phyloP scores from a whole-genome alignment of 1,139 yeast genomes.

The Yamadazyma atmosphaerica region DNA sequence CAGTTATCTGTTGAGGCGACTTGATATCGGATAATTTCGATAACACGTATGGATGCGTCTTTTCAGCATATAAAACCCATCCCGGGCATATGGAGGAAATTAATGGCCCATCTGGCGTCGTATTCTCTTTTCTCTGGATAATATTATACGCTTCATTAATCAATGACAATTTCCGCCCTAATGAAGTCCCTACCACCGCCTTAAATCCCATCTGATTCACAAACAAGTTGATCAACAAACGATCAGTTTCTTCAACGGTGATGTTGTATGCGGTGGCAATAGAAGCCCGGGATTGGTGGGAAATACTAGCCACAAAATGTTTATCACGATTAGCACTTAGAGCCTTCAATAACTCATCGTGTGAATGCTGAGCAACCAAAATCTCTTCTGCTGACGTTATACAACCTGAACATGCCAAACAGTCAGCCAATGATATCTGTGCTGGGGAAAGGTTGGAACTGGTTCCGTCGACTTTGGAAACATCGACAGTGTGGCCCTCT shows the following conservation, averaged over 20 bases:
- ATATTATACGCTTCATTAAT: constrained; percentile 59
- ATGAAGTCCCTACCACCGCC: constrained; percentile 80
- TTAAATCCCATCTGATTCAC: constrained; percentile 63
- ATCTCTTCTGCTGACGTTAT: constrained; percentile 96
- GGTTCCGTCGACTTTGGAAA: constrained; percentile 57
- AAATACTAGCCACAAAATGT: constrained; percentile 70
- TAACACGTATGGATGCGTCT: constrained; percentile 84
- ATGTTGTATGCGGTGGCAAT: constrained; percentile 67
- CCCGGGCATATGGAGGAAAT: constrained; percentile 87
- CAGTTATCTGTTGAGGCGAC: constrained; percentile 94
- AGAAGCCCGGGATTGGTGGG: constrained; percentile 86
- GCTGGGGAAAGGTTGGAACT: constrained; percentile 66
- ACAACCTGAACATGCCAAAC: constrained; percentile 96
- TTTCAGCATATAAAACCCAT: constrained; percentile 93
- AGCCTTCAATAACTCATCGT: constrained; percentile 69
- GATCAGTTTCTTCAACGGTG: constrained; percentile 58
- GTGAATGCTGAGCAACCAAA: constrained; percentile 86
- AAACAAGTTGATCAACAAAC: constrained; percentile 58
- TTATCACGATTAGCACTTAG: constrained; percentile 29
- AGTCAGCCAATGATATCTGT: constrained; percentile 85
- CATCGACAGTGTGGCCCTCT: constrained; percentile 72
- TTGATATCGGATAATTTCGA: constrained; percentile 64
- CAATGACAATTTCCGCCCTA: constrained; percentile 74
- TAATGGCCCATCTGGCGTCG: constrained; percentile 38
- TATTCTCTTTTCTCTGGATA: constrained; percentile 23